A percentile compares a stretch with the other conserved stretches of the same genome.
These are phyloP conservation scores for Halocafeteria seosinensis DNA, from an alignment of 108 stramenopile genomes.

Conservation along the genomic window DNA sequence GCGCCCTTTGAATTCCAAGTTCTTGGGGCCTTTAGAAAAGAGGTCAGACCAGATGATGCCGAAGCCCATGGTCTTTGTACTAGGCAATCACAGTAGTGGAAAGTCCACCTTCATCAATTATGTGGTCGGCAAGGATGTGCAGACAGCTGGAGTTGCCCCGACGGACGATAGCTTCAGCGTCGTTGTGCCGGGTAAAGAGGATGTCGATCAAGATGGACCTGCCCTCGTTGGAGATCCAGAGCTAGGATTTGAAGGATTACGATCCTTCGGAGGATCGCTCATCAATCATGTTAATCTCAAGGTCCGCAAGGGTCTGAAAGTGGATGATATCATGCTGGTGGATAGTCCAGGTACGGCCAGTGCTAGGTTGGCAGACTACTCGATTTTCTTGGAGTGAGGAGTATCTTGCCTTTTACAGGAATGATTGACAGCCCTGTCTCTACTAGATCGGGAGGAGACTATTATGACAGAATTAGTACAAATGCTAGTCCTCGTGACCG, in stretches of 20 bases:
- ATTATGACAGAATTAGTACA: neutral
- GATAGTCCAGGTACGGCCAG: conserved; percentile 88
- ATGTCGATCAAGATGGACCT: conserved; percentile 75
- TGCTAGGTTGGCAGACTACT: too few relatives aligned
- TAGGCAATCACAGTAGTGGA: conserved; percentile 85
- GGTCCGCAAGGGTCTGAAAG: conserved; percentile 41
- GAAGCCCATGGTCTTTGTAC: conserved; percentile 80
- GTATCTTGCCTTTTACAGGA: too few relatives aligned
- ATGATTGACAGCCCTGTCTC: conserved; percentile 66
- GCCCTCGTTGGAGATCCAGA: conserved; percentile 77
- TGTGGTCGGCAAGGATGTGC: conserved; percentile 61
- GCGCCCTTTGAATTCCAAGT: conserved; percentile 26
- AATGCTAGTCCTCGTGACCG: conserved; percentile 50
- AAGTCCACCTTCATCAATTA: conserved; percentile 93
- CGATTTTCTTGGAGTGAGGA: too few relatives aligned
- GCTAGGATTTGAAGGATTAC: conserved; percentile 70
- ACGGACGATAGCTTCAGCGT: conserved; percentile 97
- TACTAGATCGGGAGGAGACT: neutral
- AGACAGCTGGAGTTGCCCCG: conserved; percentile 96
- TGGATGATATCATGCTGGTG: conserved; percentile 59
- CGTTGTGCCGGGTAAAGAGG: conserved; percentile 72
- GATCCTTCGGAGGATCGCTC: conserved; percentile 79
- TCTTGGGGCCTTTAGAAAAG: conserved; percentile 35
- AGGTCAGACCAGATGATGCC: conserved; percentile 30
- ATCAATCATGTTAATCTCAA: conserved; percentile 87